phyloP scores from a whole-genome alignment of 495 filamentous ascomycete genomes.

The Hypoxylon trugodes region DNA sequence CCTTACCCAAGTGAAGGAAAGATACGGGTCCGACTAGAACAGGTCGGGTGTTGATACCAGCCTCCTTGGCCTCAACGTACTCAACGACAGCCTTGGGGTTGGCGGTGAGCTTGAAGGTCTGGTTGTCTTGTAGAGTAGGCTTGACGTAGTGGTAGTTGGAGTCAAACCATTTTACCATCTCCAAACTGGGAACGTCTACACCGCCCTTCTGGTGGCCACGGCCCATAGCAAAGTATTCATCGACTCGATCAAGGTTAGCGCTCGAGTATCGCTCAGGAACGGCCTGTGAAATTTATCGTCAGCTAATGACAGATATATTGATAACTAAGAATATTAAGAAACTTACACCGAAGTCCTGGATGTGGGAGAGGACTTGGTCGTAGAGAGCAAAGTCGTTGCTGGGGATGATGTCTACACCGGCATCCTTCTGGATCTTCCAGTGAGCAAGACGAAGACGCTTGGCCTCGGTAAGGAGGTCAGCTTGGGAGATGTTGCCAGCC shows the following conservation, averaged over 20 bases:
- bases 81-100: constrained; percentile 93
- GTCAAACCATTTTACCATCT: constrained; percentile 99
- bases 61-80: constrained; percentile 96
- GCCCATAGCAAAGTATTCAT: constrained; percentile 99
- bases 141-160: constrained; percentile 99
- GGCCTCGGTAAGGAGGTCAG: constrained; percentile 88
- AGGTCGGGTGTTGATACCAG: constrained; percentile 89
- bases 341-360: constrained; percentile 95
- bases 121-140: constrained; percentile 94
- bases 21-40: constrained; percentile 95
- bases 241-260: constrained; percentile 82
- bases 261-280: constrained; percentile 89
- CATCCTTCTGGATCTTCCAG: constrained; percentile 99
- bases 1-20: constrained; percentile 95
- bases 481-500: constrained; percentile 89
- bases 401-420: constrained; percentile 94
- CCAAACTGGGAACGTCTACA: constrained; percentile 91
- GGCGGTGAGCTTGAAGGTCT: constrained; percentile 86
- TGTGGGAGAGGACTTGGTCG: constrained; percentile 98
- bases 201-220: constrained; percentile 93
- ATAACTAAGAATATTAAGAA: background rate
- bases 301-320: constrained; percentile 15
- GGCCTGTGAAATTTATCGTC: constrained; percentile 59
- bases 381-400: constrained; percentile 99
- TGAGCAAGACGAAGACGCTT: constrained; percentile 95